Percentiles rank a stretch among this genome's conserved stretches.
Conservation (phyloP, 2,329 filamentous ascomycete species). For the Aspergillus neotritici region DNA sequence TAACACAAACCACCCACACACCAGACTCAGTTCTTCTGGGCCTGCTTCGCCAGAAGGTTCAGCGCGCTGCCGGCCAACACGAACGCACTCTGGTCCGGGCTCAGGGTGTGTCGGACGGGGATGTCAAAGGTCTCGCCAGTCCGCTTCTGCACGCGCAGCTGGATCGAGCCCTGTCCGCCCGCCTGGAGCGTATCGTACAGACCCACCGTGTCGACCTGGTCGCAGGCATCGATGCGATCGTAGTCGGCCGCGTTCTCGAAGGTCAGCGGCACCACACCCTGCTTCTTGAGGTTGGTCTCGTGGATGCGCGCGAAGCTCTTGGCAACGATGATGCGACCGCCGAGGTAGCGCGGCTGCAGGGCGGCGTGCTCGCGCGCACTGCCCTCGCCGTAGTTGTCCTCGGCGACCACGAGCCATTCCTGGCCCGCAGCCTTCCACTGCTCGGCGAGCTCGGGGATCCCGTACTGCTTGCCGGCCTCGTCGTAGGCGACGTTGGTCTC, state of each 20-base stretch:
- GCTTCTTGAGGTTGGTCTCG: constrained; percentile 95
- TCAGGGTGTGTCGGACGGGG: constrained; percentile 80
- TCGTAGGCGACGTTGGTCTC: constrained; percentile 94
- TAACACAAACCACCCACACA: too few species aligned
- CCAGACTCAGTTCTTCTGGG: neutral
- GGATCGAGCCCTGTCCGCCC: constrained; percentile 18
- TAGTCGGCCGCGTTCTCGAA: constrained; percentile 88
- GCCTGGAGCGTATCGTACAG: constrained; percentile 68
- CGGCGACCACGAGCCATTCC: constrained; percentile 90
- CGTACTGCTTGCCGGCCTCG: constrained; percentile 63
- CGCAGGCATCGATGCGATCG: constrained; percentile 73
- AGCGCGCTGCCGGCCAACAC: constrained; percentile 89
- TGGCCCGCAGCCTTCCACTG: constrained; percentile 71
- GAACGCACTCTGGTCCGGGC: constrained; percentile 83
- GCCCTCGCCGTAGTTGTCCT: constrained; percentile 96
- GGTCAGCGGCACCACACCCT: constrained; percentile 90
- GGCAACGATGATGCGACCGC: constrained; percentile 72
- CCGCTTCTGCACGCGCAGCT: constrained; percentile 18
- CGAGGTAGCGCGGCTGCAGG: constrained; percentile 83
- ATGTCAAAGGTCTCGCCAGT: constrained; percentile 62
- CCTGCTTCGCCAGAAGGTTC: constrained; percentile 73
- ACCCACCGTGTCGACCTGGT: constrained; percentile 75
- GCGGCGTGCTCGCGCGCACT: constrained; percentile 86
- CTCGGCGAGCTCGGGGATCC: constrained; percentile 81
- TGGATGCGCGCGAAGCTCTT: constrained; percentile 91